These are phyloP conservation scores for Schizochytrium sp. DNA, from an alignment of 108 stramenopile species.

Conservation along the genomic window DNA sequence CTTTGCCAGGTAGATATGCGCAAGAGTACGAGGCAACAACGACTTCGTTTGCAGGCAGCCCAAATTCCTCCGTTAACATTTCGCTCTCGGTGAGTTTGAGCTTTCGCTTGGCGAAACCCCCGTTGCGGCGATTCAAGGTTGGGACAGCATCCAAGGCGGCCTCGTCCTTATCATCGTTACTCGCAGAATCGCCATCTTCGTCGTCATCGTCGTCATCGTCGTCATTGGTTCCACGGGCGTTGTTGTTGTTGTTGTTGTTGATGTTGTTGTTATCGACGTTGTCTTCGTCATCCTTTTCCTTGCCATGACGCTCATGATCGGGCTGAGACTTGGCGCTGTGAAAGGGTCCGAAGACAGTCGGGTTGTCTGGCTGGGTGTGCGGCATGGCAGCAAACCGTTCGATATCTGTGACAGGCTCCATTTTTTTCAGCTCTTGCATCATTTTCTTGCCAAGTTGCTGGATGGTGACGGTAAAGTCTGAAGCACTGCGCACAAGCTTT, in stretches of 20 bases:
- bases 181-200: neutral
- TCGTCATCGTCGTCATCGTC: neutral
- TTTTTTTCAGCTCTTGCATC: neutral
- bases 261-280: too few species aligned
- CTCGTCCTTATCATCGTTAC: neutral
- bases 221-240: too few species aligned
- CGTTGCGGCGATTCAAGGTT: neutral
- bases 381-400: neutral
- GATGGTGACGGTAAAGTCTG: neutral
- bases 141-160: neutral
- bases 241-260: too few species aligned
- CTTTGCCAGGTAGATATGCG: constrained; percentile 1
- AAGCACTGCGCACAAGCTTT: neutral
- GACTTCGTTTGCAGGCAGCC: neutral
- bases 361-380: neutral
- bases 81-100: neutral
- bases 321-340: neutral
- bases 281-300: too few species aligned
- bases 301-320: too few species aligned
- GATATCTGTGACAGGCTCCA: neutral
- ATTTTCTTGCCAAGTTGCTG: neutral
- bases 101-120: neutral
- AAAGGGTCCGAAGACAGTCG: neutral
- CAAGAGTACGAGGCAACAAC: neutral
- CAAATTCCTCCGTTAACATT: neutral